Evolutionary conservation across 768 basidiomycete genomes (phyloP).

Genomic region (Suillus sp.): DNA sequence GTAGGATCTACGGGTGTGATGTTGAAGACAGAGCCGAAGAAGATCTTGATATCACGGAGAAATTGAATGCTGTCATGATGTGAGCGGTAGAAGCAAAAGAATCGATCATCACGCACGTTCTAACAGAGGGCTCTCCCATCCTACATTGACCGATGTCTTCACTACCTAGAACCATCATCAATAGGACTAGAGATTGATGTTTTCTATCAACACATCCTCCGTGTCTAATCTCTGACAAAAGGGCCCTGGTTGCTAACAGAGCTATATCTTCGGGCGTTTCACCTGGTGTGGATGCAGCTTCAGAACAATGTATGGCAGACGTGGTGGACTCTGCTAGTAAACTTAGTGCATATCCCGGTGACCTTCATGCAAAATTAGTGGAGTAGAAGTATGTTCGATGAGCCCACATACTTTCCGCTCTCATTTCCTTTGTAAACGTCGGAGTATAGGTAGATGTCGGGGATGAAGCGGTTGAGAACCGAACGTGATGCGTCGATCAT

Average conservation of each 20-base stretch:
- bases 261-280: slow-evolving; percentile 93
- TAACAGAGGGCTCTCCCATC: slow-evolving; percentile 79
- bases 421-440: slow-evolving; percentile 98
- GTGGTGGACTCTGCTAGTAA: slow-evolving; percentile 93
- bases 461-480: slow-evolving; percentile 93
- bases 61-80: slow-evolving; percentile 76
- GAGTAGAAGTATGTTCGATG: slow-evolving; percentile 1
- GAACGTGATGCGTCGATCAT: slow-evolving; percentile 96
- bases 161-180: slow-evolving; percentile 95
- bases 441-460: slow-evolving; percentile 97
- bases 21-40: slow-evolving; percentile 95
- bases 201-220: slow-evolving; percentile 92
- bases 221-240: slow-evolving; percentile 75
- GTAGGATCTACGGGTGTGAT: slow-evolving; percentile 63
- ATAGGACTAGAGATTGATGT: slow-evolving; percentile 82
- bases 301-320: slow-evolving; percentile 82
- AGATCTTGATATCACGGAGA: slow-evolving; percentile 74
- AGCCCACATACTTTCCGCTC: slow-evolving; percentile 81
- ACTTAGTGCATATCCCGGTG: slow-evolving; percentile 92
- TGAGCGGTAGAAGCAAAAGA: slow-evolving; percentile 6
- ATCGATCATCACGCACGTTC: slow-evolving; percentile 58
- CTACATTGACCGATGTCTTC: slow-evolving; percentile 93
- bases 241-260: slow-evolving; percentile 71
- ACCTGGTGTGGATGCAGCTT: slow-evolving; percentile 81
- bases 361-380: slow-evolving; percentile 49